phyloP scores from a whole-genome alignment of 768 basidiomycete genomes.

The Rhodocollybia butyracea region DNA sequence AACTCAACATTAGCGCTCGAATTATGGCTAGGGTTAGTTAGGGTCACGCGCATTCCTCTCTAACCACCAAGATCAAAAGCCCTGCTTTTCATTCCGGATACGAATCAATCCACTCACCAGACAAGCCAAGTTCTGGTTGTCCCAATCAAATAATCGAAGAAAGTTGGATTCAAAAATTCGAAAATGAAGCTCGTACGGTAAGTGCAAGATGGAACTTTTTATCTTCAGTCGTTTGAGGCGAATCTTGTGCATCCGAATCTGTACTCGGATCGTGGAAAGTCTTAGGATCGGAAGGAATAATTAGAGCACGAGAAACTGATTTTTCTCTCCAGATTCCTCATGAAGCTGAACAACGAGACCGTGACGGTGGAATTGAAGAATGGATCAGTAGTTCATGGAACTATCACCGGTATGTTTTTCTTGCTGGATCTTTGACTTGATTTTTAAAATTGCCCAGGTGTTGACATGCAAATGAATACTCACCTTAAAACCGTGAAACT shows the following conservation, averaged over 20 bases:
- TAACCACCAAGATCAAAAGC: too few species aligned
- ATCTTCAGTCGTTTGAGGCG: neutral
- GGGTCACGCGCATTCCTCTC: too few species aligned
- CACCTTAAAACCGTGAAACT: constrained; percentile 97
- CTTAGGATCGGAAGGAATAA: neutral
- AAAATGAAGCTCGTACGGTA: constrained; percentile 86
- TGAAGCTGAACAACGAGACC: constrained; percentile 99
- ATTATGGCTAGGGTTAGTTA: too few species aligned
- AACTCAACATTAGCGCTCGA: too few species aligned
- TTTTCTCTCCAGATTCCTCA: constrained; percentile 72
- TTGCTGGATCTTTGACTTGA: too few species aligned
- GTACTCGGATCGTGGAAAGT: neutral
- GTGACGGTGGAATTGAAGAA: constrained; percentile 98
- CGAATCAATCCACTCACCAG: too few species aligned
- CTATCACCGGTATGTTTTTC: constrained; percentile 79
- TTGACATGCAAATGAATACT: constrained; percentile 99
- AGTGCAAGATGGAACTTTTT: too few species aligned
- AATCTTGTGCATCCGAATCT: constrained; percentile 7
- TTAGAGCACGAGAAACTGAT: constrained; percentile 1
- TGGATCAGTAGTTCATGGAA: constrained; percentile 91
- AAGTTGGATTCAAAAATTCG: too few species aligned
- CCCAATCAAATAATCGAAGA: too few species aligned
- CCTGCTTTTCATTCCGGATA: too few species aligned
- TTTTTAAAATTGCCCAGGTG: constrained; percentile 64
- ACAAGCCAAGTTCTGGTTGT: too few species aligned